A percentile compares a stretch with the other conserved stretches of the same genome.
These are phyloP conservation scores for Trichoderma semiorbis DNA, from an alignment of 2,329 filamentous ascomycete genomes.

Conservation along the genomic window DNA sequence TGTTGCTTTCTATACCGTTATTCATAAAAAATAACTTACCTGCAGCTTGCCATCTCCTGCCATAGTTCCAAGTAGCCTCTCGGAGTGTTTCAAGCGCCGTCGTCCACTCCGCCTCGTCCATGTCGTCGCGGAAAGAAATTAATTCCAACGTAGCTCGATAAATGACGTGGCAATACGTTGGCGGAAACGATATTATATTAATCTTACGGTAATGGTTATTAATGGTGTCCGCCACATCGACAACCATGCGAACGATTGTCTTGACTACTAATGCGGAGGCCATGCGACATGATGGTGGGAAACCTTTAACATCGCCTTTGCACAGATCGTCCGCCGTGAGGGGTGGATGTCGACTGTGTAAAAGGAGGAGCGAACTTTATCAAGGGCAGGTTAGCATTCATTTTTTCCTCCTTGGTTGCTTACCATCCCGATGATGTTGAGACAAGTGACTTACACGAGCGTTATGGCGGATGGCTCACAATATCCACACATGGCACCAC, in stretches of 20 bases:
- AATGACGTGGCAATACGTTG: conserved; percentile 8
- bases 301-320: background rate
- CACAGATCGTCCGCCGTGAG: background rate
- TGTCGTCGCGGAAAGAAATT: conserved; percentile 5
- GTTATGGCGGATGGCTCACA: conserved; percentile 6
- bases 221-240: conserved; percentile 4
- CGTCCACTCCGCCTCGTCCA: conserved; percentile 4
- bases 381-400: background rate
- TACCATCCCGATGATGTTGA: background rate
- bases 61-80: conserved; percentile 6
- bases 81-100: background rate
- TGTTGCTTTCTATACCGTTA: background rate
- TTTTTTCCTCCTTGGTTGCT: background rate
- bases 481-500: background rate
- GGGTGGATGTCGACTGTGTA: background rate
- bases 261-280: background rate
- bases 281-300: background rate
- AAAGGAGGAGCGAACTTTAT: background rate
- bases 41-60: conserved; percentile 14
- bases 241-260: conserved; percentile 5
- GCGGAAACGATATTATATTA: conserved; percentile 1
- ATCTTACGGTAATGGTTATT: background rate
- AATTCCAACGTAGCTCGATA: conserved; percentile 6
- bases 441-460: background rate
- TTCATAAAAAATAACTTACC: background rate